Base-by-base conservation (phyloP, 129 eudicot genomes). In the Pulicaria dysenterica region DNA sequence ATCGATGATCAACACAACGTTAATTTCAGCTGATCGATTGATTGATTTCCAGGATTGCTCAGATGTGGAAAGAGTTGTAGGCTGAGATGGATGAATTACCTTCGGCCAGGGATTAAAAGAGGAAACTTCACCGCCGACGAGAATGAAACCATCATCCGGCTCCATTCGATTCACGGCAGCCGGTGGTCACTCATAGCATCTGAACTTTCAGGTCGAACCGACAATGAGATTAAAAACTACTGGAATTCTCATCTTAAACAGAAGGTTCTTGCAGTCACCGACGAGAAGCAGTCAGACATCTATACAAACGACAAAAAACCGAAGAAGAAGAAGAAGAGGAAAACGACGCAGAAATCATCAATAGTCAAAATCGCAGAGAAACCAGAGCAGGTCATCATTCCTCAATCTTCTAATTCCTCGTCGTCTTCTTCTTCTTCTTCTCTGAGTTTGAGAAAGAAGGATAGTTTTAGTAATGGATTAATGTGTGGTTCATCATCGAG, bases 31-130 rank as follows among this genome's bases (percentile, higher is more conserved):
- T 24, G 31, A 24, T 24, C 31, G 2, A 24, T 24, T 24, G 31
- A 24, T 24, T 24, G 31, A 24, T 1, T 10, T 41, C 0, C 13
- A 81, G 81, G 85, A 36, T 56, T 81, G 19, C 63, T 69, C 8
- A 72, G 85, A 70, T 81, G 85, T 5, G 81, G 85, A 60, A 81
- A 81, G 55, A 81, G 85, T 70, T 81, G 85, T 58, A 70, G 85
- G 73, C 31, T 81, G 41, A 59, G 85, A 76, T 81, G 85, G 85
- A 66, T 81, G 77, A 81, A 81, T 48, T 81, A 81, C 31, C 85
- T 81, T 9, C 68, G 81, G 38, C 85, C 85, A 8, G 85, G 81
- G 2, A 75, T 81, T 43, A 81, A 76, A 70, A 70, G 85, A 70
- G 85, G 85, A 39, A 63, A 64, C 65, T 81, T 81, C 74, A 81